Base-by-base conservation (phyloP, 1,284 basidiomycete genomes). In the Microbotryum silenes-acaulis region DNA sequence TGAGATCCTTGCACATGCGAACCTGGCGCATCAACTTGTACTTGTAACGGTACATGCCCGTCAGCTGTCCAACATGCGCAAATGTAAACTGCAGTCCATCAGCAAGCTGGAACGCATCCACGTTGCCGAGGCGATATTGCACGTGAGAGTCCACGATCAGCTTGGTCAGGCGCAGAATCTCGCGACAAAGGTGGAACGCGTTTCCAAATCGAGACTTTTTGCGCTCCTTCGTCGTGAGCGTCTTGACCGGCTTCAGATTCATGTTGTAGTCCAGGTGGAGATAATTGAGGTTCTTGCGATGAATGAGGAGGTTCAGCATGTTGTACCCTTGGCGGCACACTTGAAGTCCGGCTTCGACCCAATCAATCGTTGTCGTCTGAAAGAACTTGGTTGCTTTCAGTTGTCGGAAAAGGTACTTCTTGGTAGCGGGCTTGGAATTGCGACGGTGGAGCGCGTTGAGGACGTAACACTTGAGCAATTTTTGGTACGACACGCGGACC, bases 21-120 rank as follows among this genome's bases (percentile, higher is more conserved):
- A 99, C 93, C 84, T 99, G 96, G 74, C 91, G 84, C 96, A 99
- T 99, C 67, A 98, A 81, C 86, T 97, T 97, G 81, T 97, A 97
- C 81, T 97, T 98, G 81, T 97, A 80, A 31, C 96, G 85, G 78
- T 98, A 99, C 90, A 97, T 97, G 72, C 96, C 96, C 8, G 96
- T 98, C 64, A 99, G 80, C 42, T 96, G 94, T 73, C 94, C 96
- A 65, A 98, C 91, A 74, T 99, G 96, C 10, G 85, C 89, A 74
- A 98, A 97, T 73, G 94, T 91, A 75, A 98, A 99, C 76, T 99
- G 96, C 31, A 99, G 80, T 9, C 96, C 96, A 72, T 99, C 96
- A 5, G 96, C 96, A 45, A 98, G 85, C 76, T 99, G 96, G 84
- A 98, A 99, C 2, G 93, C 96, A 74, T 99, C 96, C 57, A 98